These are phyloP conservation scores for Sclerotinia sclerotiorum DNA, from an alignment of 2,329 filamentous ascomycete species.

Conservation along the genomic window DNA sequence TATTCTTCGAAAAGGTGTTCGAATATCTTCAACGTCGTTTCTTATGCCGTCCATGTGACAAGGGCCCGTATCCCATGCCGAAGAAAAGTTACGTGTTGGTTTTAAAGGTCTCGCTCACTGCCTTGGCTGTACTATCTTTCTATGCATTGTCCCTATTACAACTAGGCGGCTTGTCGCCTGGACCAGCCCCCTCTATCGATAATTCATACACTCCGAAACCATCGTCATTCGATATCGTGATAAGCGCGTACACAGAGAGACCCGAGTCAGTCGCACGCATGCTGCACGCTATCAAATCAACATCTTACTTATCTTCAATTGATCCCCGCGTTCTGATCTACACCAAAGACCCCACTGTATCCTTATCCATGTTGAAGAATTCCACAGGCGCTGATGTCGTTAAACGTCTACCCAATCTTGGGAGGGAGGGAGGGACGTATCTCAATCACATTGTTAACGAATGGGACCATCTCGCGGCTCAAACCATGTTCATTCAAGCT, in stretches of 20 bases:
- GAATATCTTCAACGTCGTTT: conserved; percentile 15
- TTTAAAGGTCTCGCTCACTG: not conserved
- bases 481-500: conserved; percentile 51
- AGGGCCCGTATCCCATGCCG: not conserved
- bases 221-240: conserved; percentile 36
- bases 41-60: conserved; percentile 19
- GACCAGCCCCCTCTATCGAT: conserved; percentile 27
- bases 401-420: conserved; percentile 42
- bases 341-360: conserved; percentile 31
- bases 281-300: conserved; percentile 31
- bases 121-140: not conserved
- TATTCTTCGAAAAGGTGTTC: not conserved
- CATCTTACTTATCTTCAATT: conserved; percentile 28
- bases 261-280: conserved; percentile 29
- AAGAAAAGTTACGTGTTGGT: not conserved
- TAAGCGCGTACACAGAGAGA: conserved; percentile 35
- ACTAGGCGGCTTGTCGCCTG: not conserved
- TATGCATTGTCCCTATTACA: not conserved
- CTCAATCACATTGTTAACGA: conserved; percentile 47
- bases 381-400: conserved; percentile 34
- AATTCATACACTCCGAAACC: conserved; percentile 23
- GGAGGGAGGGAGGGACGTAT: conserved; percentile 50
- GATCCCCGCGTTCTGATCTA: conserved; percentile 34
- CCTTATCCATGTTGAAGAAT: conserved; percentile 29
- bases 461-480: conserved; percentile 47